Evolutionary conservation across 345 rosid genomes (phyloP).

Genomic region (Pelargonium nanum): DNA sequence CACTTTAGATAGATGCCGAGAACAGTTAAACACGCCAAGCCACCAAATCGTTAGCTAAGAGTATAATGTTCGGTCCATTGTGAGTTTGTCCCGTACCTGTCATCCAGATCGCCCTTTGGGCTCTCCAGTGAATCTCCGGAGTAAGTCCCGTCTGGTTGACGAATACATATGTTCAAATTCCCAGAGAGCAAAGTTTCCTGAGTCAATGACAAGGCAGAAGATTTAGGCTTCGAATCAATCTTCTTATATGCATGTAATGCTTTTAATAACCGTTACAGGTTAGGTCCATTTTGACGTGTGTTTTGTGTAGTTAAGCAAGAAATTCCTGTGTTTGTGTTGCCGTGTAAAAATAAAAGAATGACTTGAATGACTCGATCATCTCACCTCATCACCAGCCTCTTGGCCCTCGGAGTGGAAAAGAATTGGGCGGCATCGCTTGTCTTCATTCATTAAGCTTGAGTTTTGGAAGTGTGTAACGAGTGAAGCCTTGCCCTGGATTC

Average conservation of each 20-base stretch:
- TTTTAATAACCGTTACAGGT: neutral
- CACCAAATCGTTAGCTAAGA: constrained; percentile 19
- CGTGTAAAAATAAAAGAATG: neutral
- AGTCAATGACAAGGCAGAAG: constrained; percentile 14
- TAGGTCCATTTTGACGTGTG: neutral
- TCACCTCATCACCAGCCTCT: constrained; percentile 53
- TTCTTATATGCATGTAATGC: neutral
- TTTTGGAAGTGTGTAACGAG: constrained; percentile 83
- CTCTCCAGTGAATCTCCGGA: constrained; percentile 45
- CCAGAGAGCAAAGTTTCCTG: constrained; percentile 55
- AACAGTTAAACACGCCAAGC: constrained; percentile 35
- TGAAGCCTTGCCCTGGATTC: constrained; percentile 87
- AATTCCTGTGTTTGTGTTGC: neutral
- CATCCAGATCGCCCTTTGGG: constrained; percentile 33
- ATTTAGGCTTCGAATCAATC: neutral
- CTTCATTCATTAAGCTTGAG: constrained; percentile 76
- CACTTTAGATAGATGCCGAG: constrained; percentile 21
- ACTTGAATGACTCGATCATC: neutral
- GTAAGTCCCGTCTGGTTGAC: constrained; percentile 71
- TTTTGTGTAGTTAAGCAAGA: neutral
- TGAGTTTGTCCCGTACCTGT: constrained; percentile 26
- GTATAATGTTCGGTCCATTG: constrained; percentile 18
- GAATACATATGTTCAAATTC: constrained; percentile 50
- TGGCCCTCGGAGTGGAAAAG: constrained; percentile 61
- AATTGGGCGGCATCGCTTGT: constrained; percentile 69